Evolutionary conservation across 1,284 basidiomycete genomes (phyloP), one percentile per base, ranked within the genome.

Genomic region (Meira miltonrushii): DNA sequence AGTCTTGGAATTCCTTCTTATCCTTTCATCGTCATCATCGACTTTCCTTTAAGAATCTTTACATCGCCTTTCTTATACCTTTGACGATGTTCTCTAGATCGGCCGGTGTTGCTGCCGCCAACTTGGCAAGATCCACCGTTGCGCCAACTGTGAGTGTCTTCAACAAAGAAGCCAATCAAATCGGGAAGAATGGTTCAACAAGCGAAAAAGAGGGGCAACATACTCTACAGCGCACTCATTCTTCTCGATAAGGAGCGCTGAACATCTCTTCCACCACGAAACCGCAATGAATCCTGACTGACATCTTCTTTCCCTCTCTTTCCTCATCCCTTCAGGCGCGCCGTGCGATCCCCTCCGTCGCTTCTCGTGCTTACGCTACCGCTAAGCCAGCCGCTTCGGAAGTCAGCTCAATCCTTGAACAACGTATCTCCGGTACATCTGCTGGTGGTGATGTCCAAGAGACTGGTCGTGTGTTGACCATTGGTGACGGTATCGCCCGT

Each of bases 401-500:
- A 86, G 94, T 98, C 76, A 94, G 92, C 64, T 92, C 92, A 77
- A 97, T 98, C 83, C 87, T 98, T 79, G 94, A 98, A 85, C 89
- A 89, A 79, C 91, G 94, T 81, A 98, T 98, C 81, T 87, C 93
- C 74, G 93, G 94, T 80, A 85, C 89, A 69, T 84, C 88, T 73
- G 84, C 91, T 73, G 87, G 89, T 77, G 89, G 87, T 79, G 94
- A 96, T 81, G 90, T 97, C 78, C 91, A 96, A 84, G 94, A 98
- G 84, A 97, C 94, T 67, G 94, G 94, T 79, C 92, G 92, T 81
- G 94, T 98, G 74, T 83, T 97, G 82, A 96, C 92, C 82, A 94
- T 97, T 77, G 93, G 93, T 90, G 94, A 97, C 83, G 94, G 93
- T 94, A 96, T 97, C 80, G 92, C 91, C 81, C 92, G 93, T 87